These are phyloP conservation scores for Cocos nucifera DNA, from an alignment of 176 grass and related monocot species.

Conservation along the genomic window DNA sequence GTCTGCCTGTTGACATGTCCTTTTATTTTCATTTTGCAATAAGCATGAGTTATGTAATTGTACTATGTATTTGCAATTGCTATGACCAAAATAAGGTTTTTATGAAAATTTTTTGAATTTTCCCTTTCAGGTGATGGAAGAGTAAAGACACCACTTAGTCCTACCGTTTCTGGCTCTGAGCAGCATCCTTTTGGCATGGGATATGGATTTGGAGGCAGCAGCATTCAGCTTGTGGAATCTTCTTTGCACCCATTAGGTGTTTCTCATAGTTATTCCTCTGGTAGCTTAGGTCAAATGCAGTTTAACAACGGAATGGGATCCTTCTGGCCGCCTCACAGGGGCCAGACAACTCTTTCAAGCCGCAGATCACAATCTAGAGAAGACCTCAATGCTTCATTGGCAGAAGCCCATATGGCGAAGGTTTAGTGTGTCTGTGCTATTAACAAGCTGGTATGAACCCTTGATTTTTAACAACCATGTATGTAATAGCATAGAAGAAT, in stretches of 20 bases:
- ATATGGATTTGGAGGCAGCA: conserved; percentile 64
- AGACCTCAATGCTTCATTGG: conserved; percentile 73
- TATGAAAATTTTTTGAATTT: conserved; percentile 3
- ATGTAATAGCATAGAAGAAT: too few species aligned
- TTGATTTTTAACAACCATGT: background rate
- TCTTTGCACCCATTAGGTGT: conserved; percentile 52
- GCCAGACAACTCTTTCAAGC: conserved; percentile 85
- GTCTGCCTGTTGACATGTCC: too few species aligned
- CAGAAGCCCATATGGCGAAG: conserved; percentile 69
- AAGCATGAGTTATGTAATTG: too few species aligned
- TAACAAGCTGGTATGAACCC: background rate
- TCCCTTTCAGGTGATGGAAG: conserved; percentile 51
- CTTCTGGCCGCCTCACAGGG: conserved; percentile 46
- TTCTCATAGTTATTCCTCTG: conserved; percentile 89
- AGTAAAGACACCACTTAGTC: conserved; percentile 80
- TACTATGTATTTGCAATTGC: too few species aligned
- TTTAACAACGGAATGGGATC: conserved; percentile 44
- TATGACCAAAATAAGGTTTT: too few species aligned
- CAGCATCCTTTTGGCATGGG: conserved; percentile 71
- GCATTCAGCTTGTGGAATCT: conserved; percentile 63
- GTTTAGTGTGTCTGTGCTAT: conserved; percentile 24
- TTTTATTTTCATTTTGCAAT: too few species aligned
- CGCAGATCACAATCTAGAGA: conserved; percentile 91
- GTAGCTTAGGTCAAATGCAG: conserved; percentile 93
- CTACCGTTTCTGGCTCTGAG: conserved; percentile 70